phyloP scores from a whole-genome alignment of 2,329 filamentous ascomycete species.

The Colletotrichum navitas region DNA sequence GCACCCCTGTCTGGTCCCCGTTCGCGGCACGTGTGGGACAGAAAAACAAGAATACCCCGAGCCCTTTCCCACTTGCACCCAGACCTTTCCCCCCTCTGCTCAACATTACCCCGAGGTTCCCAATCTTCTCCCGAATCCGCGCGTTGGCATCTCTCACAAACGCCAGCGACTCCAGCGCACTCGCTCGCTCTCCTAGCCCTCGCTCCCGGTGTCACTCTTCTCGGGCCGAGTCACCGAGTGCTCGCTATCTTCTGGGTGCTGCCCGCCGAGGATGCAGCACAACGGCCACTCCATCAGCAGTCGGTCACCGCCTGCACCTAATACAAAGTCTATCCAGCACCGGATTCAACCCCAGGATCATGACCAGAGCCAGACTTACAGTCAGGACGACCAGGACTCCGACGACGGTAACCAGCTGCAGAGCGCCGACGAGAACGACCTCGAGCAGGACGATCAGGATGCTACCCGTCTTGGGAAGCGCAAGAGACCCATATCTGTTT shows the following conservation, averaged over 20 bases:
- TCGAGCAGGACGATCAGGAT: constrained; percentile 60
- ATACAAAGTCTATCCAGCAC: constrained; percentile 29
- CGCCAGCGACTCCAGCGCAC: constrained; percentile 30
- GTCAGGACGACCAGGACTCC: constrained; percentile 56
- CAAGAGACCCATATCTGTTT: constrained; percentile 71
- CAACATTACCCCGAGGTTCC: constrained; percentile 61
- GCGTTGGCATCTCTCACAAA: constrained; percentile 33
- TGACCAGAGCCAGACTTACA: constrained; percentile 20
- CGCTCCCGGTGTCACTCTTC: constrained; percentile 11
- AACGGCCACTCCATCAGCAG: constrained; percentile 42
- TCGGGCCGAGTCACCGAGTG: constrained; percentile 23
- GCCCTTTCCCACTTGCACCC: constrained; percentile 38
- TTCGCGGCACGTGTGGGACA: constrained; percentile 37
- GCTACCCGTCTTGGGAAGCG: constrained; percentile 64
- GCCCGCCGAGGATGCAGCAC: constrained; percentile 42
- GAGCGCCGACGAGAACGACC: constrained; percentile 59
- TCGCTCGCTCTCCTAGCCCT: constrained; percentile 41
- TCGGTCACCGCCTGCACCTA: constrained; percentile 40
- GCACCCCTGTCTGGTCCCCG: constrained; percentile 5
- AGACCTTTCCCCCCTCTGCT: constrained; percentile 51
- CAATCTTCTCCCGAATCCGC: constrained; percentile 37
- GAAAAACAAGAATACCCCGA: constrained; percentile 41
- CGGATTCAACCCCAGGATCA: constrained; percentile 4
- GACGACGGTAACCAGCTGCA: constrained; percentile 59
- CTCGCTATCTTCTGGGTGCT: constrained; percentile 11